Base-by-base conservation (phyloP, 345 rosid species). In the Tarenaya hassleriana region DNA sequence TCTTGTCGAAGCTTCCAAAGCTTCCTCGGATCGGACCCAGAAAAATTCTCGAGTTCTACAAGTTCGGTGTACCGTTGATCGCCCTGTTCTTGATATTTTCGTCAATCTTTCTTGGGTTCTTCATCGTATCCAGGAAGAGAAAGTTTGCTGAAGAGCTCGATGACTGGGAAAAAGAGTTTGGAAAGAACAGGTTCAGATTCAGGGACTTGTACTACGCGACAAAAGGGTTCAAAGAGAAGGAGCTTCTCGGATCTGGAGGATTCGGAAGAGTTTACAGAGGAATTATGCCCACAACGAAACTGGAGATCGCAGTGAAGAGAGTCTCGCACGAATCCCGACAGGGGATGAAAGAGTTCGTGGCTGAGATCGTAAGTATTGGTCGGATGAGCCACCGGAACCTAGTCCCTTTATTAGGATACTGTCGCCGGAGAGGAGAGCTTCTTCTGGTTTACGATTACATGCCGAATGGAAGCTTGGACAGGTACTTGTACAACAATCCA, bases 391-490 rank as follows among this genome's bases (percentile, higher is more conserved):
- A 85, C 43, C 63, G 89, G 55, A 88, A 85, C 58, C 20, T 85
- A 49, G 97, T 83, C 39, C 92, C 75, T 51, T 68, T 82, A 37
- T n/a, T 85, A n/a, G 89, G 95, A 5, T 88, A 94, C 87, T 83
- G 95, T 27, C 77, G 92, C 31, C 67, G 72, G 18, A 63, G 45
- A 50, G 58, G 75, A 12, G 86, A 88, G 62, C 70, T 88, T 38
- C 65, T 83, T 51, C 72, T 88, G 7, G 89, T 88, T 10, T 85
- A 88, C 9, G 95, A 88, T 58, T 88, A 69, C 69, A 85, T 88
- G 92, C 61, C 86, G 14, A 85, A 85, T 55, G 95, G 97, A 17
- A 85, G 97, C 78, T 67, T 88, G 47, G 97, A 85, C 67, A 79
- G 19, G 56, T 81, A 56, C 73, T 45, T 85, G n/a, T 81, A 75